Evolutionary conservation across 148 eudicot genomes (phyloP), one percentile per base, ranked within the genome.

Genomic region (Limonium bicolor): DNA sequence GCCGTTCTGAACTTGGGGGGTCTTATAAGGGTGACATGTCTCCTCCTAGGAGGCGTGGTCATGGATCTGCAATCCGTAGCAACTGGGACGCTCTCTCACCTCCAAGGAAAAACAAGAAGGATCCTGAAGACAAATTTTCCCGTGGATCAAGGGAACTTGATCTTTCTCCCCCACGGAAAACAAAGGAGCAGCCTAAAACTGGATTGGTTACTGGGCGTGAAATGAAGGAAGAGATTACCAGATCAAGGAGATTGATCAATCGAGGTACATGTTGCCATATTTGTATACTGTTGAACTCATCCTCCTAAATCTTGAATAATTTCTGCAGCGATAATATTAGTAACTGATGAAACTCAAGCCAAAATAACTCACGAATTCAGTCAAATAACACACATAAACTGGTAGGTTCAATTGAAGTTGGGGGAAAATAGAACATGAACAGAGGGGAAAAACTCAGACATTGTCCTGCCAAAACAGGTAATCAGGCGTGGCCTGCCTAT

Each of bases 121-220:
- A 24, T 16, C 27, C 23, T 38, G 36, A 48, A 54, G n/a, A n/a
- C n/a, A n/a, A n/a, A n/a, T n/a, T n/a, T n/a, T 23, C 21, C 34
- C 62, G 27, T 5, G 27, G 32, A 3, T 52, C 58, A 27, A 39
- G 29, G 19, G 58, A 40, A 11, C n/a, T 29, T 32, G 90, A 80
- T 69, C 71, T 80, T 57, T 84, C 90, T 34, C 95, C 88, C 13
- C 82, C 80, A 3, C 67, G 86, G 60, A 72, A 58, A 49, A 47
- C 33, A 27, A 71, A 62, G 34, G 55, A 53, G 34, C 55, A 36
- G 35, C 66, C 68, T 17, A 84, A 65, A 66, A 78, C 85, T 41
- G 99, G 99, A 55, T 58, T 85, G 58, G 66, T 90, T 41, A 64
- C 74, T 1, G 93, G 95, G 16, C 54, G 36, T 63, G 93, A 90